These are phyloP conservation scores for Royoungia palumana DNA, from an alignment of 768 basidiomycete genomes.

Conservation along the genomic window DNA sequence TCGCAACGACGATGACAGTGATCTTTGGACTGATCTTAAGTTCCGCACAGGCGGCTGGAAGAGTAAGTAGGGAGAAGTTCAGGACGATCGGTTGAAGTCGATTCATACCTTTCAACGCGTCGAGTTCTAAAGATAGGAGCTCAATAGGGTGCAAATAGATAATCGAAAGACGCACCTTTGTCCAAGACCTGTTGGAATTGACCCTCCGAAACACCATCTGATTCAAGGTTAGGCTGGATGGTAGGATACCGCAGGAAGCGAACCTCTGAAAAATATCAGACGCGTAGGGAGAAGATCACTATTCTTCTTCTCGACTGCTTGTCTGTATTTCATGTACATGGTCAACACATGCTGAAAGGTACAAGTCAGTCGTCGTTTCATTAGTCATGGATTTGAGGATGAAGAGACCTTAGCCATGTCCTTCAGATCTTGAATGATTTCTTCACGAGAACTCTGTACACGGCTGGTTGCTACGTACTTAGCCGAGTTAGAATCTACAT, in stretches of 20 bases:
- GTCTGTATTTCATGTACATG: constrained; percentile 60
- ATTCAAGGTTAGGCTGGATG: constrained; percentile 2
- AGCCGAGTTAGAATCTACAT: constrained; percentile 70
- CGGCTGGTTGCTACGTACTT: constrained; percentile 65
- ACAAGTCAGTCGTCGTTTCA: constrained; percentile 10
- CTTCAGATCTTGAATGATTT: constrained; percentile 72
- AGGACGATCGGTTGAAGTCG: neutral
- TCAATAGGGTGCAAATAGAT: neutral
- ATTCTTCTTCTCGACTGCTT: constrained; percentile 47
- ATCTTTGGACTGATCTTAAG: constrained; percentile 61
- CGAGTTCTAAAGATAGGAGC: constrained; percentile 46
- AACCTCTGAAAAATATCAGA: constrained; percentile 75
- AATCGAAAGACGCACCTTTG: constrained; percentile 39
- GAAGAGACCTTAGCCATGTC: constrained; percentile 55
- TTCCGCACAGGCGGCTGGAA: constrained; percentile 58
- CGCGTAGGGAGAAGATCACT: constrained; percentile 52
- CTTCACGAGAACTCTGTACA: constrained; percentile 65
- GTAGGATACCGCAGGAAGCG: constrained; percentile 2
- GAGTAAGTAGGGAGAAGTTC: constrained; percentile 3
- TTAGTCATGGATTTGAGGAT: neutral
- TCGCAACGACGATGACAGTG: constrained; percentile 78
- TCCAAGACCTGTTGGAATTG: constrained; percentile 51
- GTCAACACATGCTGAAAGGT: constrained; percentile 45
- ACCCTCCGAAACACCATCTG: constrained; percentile 56
- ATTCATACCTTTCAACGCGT: constrained; percentile 51